phyloP scores from a whole-genome alignment of 2,329 filamentous ascomycete species.

The Oidium heveae region DNA sequence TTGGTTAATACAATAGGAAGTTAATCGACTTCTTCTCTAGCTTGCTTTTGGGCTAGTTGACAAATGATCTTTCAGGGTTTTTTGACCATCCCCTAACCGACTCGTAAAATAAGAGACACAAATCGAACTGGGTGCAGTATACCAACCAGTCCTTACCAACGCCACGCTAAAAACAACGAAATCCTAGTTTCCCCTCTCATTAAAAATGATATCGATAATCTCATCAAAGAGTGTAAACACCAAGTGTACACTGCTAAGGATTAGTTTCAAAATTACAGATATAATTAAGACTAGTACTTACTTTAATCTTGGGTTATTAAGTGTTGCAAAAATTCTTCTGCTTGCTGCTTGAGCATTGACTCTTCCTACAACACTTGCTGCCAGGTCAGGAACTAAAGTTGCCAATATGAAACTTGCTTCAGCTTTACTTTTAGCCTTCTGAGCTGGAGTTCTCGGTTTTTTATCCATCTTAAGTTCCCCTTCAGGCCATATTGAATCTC shows the following conservation, averaged over 20 bases:
- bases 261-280: constrained; percentile 2
- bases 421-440: constrained; percentile 57
- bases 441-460: constrained; percentile 34
- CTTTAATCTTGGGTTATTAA: constrained; percentile 85
- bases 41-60: neutral
- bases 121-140: no score
- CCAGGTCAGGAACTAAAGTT: constrained; percentile 73
- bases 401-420: constrained; percentile 78
- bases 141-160: no score
- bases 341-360: constrained; percentile 80
- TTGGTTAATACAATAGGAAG: no score
- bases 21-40: neutral
- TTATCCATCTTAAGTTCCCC: constrained; percentile 25
- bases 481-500: constrained; percentile 60
- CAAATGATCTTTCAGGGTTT: constrained; percentile 10
- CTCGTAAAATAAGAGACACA: no score
- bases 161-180: no score
- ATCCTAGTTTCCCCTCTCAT: constrained; percentile 3
- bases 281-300: constrained; percentile 21
- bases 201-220: constrained; percentile 14
- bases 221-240: constrained; percentile 16
- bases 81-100: constrained; percentile 1
- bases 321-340: constrained; percentile 62
- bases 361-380: constrained; percentile 76
- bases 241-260: constrained; percentile 12